Conservation (phyloP, 352 stramenopile species). For the Phytophthora hibernalis region DNA sequence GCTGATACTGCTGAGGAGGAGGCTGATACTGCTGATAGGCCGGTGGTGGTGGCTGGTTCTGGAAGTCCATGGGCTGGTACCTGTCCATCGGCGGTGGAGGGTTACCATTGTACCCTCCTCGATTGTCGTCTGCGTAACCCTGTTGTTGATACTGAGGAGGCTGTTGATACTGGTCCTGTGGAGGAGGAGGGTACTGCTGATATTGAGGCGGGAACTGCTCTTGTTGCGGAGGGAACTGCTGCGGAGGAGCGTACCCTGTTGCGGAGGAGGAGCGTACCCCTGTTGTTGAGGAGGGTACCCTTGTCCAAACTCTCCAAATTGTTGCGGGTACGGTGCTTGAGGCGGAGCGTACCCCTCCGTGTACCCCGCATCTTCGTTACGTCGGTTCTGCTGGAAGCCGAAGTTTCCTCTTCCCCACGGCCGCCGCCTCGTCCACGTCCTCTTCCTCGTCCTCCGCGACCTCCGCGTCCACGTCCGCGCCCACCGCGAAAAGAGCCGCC, state of each 20-base stretch:
- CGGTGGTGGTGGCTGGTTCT: constrained; percentile 22
- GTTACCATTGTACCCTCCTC: constrained; percentile 21
- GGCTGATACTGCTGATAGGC: constrained; percentile 21
- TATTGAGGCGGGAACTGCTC: constrained; percentile 22
- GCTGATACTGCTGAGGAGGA: constrained; percentile 15
- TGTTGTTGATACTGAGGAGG: constrained; percentile 20
- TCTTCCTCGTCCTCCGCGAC: constrained; percentile 38
- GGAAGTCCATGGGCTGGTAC: constrained; percentile 23
- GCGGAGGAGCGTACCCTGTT: constrained; percentile 11
- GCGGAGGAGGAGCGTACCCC: constrained; percentile 14
- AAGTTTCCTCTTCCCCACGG: constrained; percentile 16
- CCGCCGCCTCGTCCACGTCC: constrained; percentile 41
- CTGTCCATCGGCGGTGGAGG: constrained; percentile 18
- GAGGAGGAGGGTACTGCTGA: constrained; percentile 15
- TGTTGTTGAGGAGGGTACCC: constrained; percentile 19
- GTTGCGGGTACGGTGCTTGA: constrained; percentile 13
- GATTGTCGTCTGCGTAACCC: constrained; percentile 21
- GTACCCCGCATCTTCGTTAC: constrained; percentile 32
- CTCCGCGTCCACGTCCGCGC: constrained; percentile 36
- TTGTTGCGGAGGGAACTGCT: background rate
- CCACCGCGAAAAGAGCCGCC: constrained; percentile 38
- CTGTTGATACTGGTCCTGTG: constrained; percentile 17
- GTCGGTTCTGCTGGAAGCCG: constrained; percentile 33
- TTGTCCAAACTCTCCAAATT: constrained; percentile 14
- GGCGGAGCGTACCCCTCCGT: constrained; percentile 13